Evolutionary conservation across 768 basidiomycete species (phyloP).

Genomic region (Tulasnella calospora): DNA sequence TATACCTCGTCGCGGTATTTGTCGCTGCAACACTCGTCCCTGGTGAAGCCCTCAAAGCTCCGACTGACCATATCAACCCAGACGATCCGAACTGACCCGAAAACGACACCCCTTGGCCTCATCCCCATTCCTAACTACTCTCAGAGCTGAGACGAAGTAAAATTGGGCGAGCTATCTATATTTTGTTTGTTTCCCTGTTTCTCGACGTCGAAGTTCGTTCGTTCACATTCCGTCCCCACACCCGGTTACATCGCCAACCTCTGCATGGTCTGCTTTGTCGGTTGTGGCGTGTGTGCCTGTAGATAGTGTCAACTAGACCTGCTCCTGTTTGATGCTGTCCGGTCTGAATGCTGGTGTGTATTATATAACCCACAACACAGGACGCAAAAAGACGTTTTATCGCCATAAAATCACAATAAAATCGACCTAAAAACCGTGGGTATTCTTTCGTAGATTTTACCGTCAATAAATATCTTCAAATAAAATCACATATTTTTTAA

Average conservation of each 20-base stretch:
- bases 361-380: no score
- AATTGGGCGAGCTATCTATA: not conserved
- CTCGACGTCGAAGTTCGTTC: not conserved
- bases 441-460: no score
- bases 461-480: no score
- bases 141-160: not conserved
- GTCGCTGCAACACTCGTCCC: conserved; percentile 7
- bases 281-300: no score
- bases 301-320: no score
- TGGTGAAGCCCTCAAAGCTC: not conserved
- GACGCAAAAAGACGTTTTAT: no score
- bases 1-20: conserved; percentile 16
- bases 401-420: no score
- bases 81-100: not conserved
- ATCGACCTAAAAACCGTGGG: no score
- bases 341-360: no score
- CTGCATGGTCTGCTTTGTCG: conserved; percentile 15
- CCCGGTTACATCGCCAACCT: conserved; percentile 16
- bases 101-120: not conserved
- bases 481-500: no score
- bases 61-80: not conserved
- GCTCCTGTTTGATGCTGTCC: no score
- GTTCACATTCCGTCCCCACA: not conserved
- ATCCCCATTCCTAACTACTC: not conserved
- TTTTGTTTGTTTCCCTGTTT: no score